phyloP scores from a whole-genome alignment of 2,329 filamentous ascomycete species.

The Botrytis paeoniae region DNA sequence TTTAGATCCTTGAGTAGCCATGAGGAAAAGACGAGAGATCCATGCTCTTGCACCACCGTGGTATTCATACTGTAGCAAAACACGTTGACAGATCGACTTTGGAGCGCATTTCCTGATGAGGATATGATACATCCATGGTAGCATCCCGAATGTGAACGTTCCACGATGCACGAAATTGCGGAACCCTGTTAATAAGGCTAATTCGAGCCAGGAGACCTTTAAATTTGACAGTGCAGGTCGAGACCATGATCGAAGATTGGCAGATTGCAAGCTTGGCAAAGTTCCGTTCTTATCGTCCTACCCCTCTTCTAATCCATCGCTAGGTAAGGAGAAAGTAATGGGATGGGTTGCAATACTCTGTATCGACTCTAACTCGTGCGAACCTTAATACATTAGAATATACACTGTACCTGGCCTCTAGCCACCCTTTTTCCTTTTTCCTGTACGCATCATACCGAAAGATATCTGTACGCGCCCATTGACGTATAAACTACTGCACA shows the following conservation, averaged over 20 bases:
- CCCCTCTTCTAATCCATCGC: slow-evolving; percentile 18
- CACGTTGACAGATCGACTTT: slow-evolving; percentile 15
- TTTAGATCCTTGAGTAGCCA: background rate
- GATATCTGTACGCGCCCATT: background rate
- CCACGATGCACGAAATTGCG: slow-evolving; percentile 20
- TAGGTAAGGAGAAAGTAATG: background rate
- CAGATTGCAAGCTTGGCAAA: slow-evolving; percentile 8
- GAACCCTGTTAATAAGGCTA: background rate
- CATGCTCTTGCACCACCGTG: background rate
- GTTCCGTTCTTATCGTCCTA: slow-evolving; percentile 18
- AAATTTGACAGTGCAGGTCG: slow-evolving; percentile 3
- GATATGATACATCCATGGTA: slow-evolving; percentile 15
- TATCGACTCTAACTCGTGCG: background rate
- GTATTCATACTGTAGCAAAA: background rate
- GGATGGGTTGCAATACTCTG: background rate
- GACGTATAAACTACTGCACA: background rate
- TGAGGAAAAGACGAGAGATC: background rate
- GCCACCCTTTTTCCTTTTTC: background rate
- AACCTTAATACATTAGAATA: background rate
- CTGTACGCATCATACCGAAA: background rate
- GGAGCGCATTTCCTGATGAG: slow-evolving; percentile 4
- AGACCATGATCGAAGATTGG: slow-evolving; percentile 11
- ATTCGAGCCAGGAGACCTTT: background rate
- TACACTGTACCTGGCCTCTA: background rate
- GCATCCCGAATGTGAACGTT: slow-evolving; percentile 20